Base-by-base conservation (phyloP, 2,329 filamentous ascomycete genomes). In the Nigrospora oryzae region DNA sequence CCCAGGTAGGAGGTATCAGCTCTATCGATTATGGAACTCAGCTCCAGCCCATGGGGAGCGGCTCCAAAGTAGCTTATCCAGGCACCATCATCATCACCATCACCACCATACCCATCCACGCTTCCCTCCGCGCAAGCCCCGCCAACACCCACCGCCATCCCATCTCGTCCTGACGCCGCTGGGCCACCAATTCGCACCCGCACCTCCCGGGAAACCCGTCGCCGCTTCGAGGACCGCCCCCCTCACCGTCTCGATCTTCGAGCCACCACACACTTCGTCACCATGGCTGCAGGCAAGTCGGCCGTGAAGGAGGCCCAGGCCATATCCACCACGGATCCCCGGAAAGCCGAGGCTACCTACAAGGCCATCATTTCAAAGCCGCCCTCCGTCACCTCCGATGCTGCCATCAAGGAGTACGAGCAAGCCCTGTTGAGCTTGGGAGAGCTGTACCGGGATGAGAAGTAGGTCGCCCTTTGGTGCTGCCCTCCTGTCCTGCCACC, bases 381-480 rank as follows among this genome's bases (percentile, higher is more conserved):
- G 34, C 89, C 90, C 17, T 86, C 87, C 43, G 81, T 85, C 48
- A 93, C 82, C 48, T 83, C 79, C 49, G 93, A 98, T 66, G 80
- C 84, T 34, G 88, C 90, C 48, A 82, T 91, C 54, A 84, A 86
- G 66, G 89, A 95, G 66, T 98, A 96, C 59, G 93, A 98, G 73
- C 77, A 77, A 55, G 89, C 93, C 23, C 69, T 98, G 63, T 79
- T 96, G 60, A 87, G 84, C 53, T 71, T 98, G 62, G 93, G 93
- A 58, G 86, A 94, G 77, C 77, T 97, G 54, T 96, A 96, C 68
- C 81, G 89, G 56, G 89, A 96, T 68, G 81, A 87, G 69, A 87
- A 86, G 82, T 86, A 68, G 67, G 83, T 73, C 32, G 19, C 23
- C 16, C 23, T 28, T 10, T 10, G 23, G 5, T 28, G 38, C 36